These are phyloP conservation scores for Coemansia sp. DNA, from an alignment of 192 early-diverging fungal genomes.

Conservation along the genomic window DNA sequence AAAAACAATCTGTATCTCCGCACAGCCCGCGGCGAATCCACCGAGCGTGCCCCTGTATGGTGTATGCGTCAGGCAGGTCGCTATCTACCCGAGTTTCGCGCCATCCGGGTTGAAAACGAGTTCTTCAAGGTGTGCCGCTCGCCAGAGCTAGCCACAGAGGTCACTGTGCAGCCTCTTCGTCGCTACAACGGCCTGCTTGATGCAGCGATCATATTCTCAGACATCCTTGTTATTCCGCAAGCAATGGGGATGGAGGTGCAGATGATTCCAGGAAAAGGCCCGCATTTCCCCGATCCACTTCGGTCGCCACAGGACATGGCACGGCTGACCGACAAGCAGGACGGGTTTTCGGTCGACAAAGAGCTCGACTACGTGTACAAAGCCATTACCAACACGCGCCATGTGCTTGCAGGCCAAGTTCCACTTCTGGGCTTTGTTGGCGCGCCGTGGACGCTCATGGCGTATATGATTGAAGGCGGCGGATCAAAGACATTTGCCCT, in stretches of 20 bases:
- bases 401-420: constrained; percentile 76
- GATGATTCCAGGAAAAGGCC: constrained; percentile 90
- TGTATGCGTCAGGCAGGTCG: constrained; percentile 98
- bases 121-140: constrained; percentile 95
- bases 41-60: constrained; percentile 89
- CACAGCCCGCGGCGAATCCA: constrained; percentile 73
- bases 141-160: constrained; percentile 85
- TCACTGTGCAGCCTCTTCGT: constrained; percentile 97
- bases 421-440: constrained; percentile 96
- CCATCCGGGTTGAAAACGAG: constrained; percentile 77
- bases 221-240: constrained; percentile 97
- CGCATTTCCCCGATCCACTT: constrained; percentile 85
- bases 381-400: constrained; percentile 91
- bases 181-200: constrained; percentile 87
- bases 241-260: constrained; percentile 92
- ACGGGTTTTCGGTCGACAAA: constrained; percentile 58
- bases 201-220: constrained; percentile 97
- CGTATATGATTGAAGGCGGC: constrained; percentile 98
- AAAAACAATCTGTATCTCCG: constrained; percentile 91
- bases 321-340: constrained; percentile 66
- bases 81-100: constrained; percentile 94
- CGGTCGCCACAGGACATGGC: constrained; percentile 66
- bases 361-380: constrained; percentile 89
- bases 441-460: constrained; percentile 98
- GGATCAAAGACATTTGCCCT: constrained; percentile 87